Base-by-base conservation (phyloP, 192 early-diverging fungal genomes). In the Backusella circina region DNA sequence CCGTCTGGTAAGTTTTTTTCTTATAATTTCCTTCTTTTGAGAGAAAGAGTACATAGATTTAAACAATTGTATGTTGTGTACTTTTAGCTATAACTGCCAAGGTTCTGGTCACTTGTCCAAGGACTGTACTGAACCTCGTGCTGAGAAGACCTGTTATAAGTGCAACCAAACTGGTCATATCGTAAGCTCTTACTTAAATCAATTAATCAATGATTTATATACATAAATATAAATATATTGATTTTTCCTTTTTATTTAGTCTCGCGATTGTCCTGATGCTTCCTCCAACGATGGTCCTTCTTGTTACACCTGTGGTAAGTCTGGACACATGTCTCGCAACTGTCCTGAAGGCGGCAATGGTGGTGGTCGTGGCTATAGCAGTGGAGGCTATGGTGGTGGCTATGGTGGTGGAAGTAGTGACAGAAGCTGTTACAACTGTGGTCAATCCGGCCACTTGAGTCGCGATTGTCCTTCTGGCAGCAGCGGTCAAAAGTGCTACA, bases 101-200 rank as follows among this genome's bases (percentile, higher is more conserved):
- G 73, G 84, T 72, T 70, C 71, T 69, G 82, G 82, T 41, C 82
- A 83, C 71, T 65, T 83, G 69, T 80, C 78, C 75, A 78, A 78
- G 72, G 81, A 82, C 71, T 82, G 81, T 75, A 28, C 83, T 61
- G 81, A 82, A 67, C 83, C 83, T 67, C 83, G 79, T 51, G 84
- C 81, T 76, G 86, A 84, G 79, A 85, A 86, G 83, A 73, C 76
- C 36, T 88, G 86, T 80, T 88, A 86, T 83, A 88, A 86, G 80
- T 88, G 86, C 75, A 80, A 83, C 75, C 79, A 86, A 71, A 71
- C 71, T 65, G 86, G 86, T 68, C 86, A 88, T 78, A 73, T 87
- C 69, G 80, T 82, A 82, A 72, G 80, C 77, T 16, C 37, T 51
- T 9, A 26, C 37, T 51, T 9, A 26, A 16, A n/a, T 23, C 21